Percentiles rank a stretch among this genome's conserved stretches.
phyloP scores from a whole-genome alignment of 306 rosid species.

The Abrus pulchellus region DNA sequence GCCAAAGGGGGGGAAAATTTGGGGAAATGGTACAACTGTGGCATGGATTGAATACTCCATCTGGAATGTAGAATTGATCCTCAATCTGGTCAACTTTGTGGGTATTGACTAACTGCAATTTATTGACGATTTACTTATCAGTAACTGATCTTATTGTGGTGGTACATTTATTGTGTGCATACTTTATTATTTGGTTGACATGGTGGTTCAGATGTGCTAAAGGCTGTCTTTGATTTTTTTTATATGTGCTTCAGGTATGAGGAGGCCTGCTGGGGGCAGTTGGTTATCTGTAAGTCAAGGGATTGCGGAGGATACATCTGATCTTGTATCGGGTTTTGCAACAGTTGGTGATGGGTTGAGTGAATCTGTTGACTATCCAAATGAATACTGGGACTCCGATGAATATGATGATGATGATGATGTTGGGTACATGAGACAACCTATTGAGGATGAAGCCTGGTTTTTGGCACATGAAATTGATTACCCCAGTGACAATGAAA shows the following conservation, averaged over 20 bases:
- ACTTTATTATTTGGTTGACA: background rate
- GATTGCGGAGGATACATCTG: constrained; percentile 87
- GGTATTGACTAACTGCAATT: background rate
- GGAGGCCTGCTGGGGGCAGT: constrained; percentile 74
- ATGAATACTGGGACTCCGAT: constrained; percentile 93
- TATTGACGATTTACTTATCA: constrained; percentile 22
- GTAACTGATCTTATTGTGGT: constrained; percentile 29
- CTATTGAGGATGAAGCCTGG: constrained; percentile 94
- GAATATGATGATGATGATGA: constrained; percentile 92
- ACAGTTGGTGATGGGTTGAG: constrained; percentile 79
- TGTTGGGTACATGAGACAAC: constrained; percentile 92
- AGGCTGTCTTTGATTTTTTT: constrained; percentile 40
- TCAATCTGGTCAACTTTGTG: constrained; percentile 18
- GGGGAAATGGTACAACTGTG: background rate
- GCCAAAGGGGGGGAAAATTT: background rate
- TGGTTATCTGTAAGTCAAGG: constrained; percentile 96
- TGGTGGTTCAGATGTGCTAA: constrained; percentile 8
- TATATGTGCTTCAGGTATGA: constrained; percentile 65
- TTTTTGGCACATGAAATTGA: constrained; percentile 92
- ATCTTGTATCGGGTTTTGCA: constrained; percentile 92
- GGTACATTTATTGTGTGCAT: background rate
- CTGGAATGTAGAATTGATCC: constrained; percentile 26
- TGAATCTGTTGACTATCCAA: constrained; percentile 81
- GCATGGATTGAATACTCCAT: constrained; percentile 16
- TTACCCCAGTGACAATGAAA: constrained; percentile 92